Evolutionary conservation across 2,329 filamentous ascomycete species (phyloP), one percentile per base, ranked within the genome.

Genomic region (Aspergillus sp.): DNA sequence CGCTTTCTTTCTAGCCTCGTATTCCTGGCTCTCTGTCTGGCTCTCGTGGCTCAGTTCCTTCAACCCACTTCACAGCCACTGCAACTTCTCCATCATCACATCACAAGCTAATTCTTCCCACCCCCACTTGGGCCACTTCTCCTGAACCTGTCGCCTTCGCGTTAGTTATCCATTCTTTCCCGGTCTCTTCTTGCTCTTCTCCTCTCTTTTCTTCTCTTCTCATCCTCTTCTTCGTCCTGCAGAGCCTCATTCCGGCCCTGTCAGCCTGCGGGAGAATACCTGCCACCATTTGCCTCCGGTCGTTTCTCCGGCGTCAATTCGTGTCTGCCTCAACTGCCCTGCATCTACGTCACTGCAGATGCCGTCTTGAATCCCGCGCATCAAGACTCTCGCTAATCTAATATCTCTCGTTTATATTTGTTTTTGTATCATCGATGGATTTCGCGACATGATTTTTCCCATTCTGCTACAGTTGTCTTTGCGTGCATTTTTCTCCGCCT

Each of bases 191-290:
- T 37, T 34, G 36, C 43, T 26, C 27, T n/a, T 35, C 32, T 37
- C 31, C 27, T 42, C 39, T 38, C 39, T 33, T 38, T 38, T 42
- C 12, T 27, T n/a, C 39, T 46, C 33, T 42, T 35, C 31, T 34
- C 35, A 32, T 44, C 28, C 30, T 37, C 28, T 29, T 27, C 42
- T 7, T 41, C 43, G 8, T 7, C 34, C 8, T 33, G 10, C 34
- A 33, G 13, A 36, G 29, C 35, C 44, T 42, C 46, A 46, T 46
- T 44, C 33, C 40, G 33, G 19, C 19, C 19, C 19, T 19, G 19
- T 19, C 19, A 19, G 19, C 19, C 19, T 19, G 4, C 19, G 19
- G 19, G 19, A 19, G 19, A 19, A 19, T 19, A 19, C 19, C 19
- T 19, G 19, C 19, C 19, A 2, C 19, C 19, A 19, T 19, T 19